phyloP scores from a whole-genome alignment of 2,329 filamentous ascomycete genomes.

The Fusarium coicis region DNA sequence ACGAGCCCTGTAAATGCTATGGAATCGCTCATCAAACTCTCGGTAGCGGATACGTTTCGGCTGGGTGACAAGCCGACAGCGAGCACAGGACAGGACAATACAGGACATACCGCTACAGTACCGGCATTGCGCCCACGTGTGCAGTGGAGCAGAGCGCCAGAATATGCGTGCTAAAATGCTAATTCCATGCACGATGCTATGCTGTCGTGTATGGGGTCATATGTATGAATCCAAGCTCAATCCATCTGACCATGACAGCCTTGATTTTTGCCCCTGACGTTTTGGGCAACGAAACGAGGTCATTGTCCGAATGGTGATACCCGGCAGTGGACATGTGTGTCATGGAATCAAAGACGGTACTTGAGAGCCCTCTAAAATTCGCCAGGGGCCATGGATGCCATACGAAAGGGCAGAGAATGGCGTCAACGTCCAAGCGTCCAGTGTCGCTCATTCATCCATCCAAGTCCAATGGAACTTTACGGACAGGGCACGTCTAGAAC shows the following conservation, averaged over 20 bases:
- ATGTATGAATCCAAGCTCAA: background rate
- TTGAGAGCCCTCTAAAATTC: conserved; percentile 20
- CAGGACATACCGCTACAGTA: conserved; percentile 18
- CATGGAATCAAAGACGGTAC: conserved; percentile 24
- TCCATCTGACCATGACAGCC: conserved; percentile 10
- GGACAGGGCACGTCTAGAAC: conserved; percentile 30
- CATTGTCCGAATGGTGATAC: conserved; percentile 3
- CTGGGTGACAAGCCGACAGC: conserved; percentile 22
- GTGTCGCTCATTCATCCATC: conserved; percentile 18
- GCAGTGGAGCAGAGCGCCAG: conserved; percentile 34
- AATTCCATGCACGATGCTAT: conserved; percentile 9
- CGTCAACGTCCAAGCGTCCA: conserved; percentile 39
- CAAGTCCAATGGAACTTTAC: conserved; percentile 11
- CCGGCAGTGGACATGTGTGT: conserved; percentile 22
- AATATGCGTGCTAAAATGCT: conserved; percentile 10
- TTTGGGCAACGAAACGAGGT: conserved; percentile 1
- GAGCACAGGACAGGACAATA: conserved; percentile 12
- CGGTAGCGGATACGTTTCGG: conserved; percentile 18
- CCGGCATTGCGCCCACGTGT: conserved; percentile 44
- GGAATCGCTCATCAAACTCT: conserved; percentile 20
- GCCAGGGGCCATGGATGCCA: conserved; percentile 24
- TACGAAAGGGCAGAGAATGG: conserved; percentile 36
- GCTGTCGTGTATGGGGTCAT: conserved; percentile 22
- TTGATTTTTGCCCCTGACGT: background rate
- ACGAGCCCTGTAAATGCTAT: background rate